Conservation (phyloP, 345 rosid genomes). For the Citrus glauca region DNA sequence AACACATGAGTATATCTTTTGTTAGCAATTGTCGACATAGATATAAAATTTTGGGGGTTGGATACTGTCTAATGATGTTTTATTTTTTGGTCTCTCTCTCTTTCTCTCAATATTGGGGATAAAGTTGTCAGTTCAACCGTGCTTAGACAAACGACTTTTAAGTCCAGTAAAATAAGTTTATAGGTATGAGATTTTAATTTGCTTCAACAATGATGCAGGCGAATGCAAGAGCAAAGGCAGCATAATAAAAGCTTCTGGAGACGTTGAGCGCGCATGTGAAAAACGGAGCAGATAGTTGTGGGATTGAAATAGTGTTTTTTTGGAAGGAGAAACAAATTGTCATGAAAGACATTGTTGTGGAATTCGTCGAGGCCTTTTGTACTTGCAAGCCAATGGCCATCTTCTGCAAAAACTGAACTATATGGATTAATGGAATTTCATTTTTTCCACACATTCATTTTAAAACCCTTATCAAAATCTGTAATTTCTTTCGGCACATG, state of each 20-base stretch:
- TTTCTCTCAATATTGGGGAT: not conserved
- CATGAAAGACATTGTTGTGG: not conserved
- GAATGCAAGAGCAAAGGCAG: slow-evolving; percentile 81
- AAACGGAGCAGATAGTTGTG: not conserved
- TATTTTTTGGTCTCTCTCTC: no score
- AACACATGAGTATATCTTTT: not conserved
- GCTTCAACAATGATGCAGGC: slow-evolving; percentile 37
- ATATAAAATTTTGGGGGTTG: not conserved
- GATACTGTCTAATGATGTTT: not conserved
- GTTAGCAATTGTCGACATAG: not conserved
- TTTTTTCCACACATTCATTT: not conserved
- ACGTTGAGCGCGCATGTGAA: slow-evolving; percentile 32
- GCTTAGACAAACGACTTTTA: no score
- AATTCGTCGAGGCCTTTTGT: not conserved
- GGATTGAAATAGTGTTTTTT: not conserved
- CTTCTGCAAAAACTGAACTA: not conserved
- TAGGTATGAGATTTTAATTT: not conserved
- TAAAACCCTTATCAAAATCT: not conserved
- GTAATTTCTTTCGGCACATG: not conserved
- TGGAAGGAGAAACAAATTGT: not conserved
- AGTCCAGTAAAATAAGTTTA: not conserved
- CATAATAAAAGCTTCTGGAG: slow-evolving; percentile 55
- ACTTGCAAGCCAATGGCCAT: not conserved
- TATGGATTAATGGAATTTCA: not conserved
- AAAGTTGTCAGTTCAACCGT: not conserved